A percentile compares a stretch with the other conserved stretches of the same genome.
Evolutionary conservation across 495 filamentous ascomycete genomes (phyloP).

Genomic region (Schizothecium vesticola): DNA sequence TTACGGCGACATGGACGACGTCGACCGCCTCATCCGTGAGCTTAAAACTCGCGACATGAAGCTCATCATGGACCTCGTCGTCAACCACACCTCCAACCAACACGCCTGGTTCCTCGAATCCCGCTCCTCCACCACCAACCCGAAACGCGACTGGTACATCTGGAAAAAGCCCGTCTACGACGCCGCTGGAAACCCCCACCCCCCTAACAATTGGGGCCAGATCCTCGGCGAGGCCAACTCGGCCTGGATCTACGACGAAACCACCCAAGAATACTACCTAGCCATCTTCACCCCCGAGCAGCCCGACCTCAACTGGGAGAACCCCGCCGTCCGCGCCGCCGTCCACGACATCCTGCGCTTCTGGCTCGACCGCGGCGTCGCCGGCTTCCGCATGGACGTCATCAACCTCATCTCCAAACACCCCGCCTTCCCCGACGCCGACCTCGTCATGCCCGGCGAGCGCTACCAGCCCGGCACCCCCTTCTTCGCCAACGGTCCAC

Average conservation of each 20-base stretch:
- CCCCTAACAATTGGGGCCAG: conserved; percentile 62
- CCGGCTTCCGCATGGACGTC: conserved; percentile 64
- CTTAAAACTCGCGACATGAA: conserved; percentile 56
- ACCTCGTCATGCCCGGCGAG: conserved; percentile 37
- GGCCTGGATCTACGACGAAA: conserved; percentile 58
- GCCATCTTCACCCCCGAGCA: conserved; percentile 57
- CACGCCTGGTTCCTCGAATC: conserved; percentile 66
- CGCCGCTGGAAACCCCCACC: conserved; percentile 48
- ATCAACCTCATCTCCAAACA: conserved; percentile 63
- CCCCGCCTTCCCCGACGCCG: conserved; percentile 52
- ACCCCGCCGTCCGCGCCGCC: conserved; percentile 50
- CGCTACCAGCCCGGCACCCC: conserved; percentile 39
- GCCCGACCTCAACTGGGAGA: conserved; percentile 69
- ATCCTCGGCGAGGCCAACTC: conserved; percentile 36
- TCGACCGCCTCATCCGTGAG: conserved; percentile 55
- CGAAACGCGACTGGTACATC: conserved; percentile 63
- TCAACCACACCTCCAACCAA: conserved; percentile 67
- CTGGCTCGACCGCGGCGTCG: conserved; percentile 59
- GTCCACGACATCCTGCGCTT: conserved; percentile 59
- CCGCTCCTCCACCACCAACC: conserved; percentile 48
- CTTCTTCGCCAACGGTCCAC: conserved; percentile 56
- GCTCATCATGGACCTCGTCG: conserved; percentile 64
- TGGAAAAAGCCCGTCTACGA: conserved; percentile 55
- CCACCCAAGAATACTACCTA: conserved; percentile 60
- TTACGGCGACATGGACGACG: conserved; percentile 60